These are phyloP conservation scores for Stellera chamaejasme DNA, from an alignment of 345 rosid species.

Conservation along the genomic window DNA sequence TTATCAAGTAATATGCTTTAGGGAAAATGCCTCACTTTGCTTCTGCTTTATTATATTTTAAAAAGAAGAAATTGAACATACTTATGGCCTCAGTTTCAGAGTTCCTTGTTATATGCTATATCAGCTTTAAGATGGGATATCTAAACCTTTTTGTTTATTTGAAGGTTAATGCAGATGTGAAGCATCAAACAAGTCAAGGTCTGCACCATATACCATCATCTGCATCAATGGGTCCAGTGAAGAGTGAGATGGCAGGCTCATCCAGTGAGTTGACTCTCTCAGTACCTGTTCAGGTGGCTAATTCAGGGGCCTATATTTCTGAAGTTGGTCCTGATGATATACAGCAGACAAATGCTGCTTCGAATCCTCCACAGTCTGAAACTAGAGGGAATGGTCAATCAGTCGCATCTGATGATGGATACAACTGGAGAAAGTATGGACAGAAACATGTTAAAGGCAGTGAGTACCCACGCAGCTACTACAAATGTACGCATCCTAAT, in stretches of 20 bases:
- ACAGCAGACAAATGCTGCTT: slow-evolving; percentile 34
- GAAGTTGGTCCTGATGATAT: slow-evolving; percentile 63
- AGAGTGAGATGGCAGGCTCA: slow-evolving; percentile 56
- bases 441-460: slow-evolving; percentile 99
- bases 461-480: slow-evolving; percentile 95
- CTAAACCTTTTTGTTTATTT: slow-evolving; percentile 39
- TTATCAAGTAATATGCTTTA: too few relatives aligned
- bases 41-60: too few relatives aligned
- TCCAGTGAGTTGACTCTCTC: slow-evolving; percentile 69
- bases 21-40: too few relatives aligned
- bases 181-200: slow-evolving; percentile 41
- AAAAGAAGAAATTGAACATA: too few relatives aligned
- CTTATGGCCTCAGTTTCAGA: not conserved
- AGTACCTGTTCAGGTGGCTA: slow-evolving; percentile 30
- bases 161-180: slow-evolving; percentile 76
- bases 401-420: slow-evolving; percentile 76
- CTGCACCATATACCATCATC: slow-evolving; percentile 37
- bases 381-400: slow-evolving; percentile 43
- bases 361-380: slow-evolving; percentile 44
- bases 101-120: slow-evolving; percentile 1
- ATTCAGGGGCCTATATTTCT: slow-evolving; percentile 35
- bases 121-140: slow-evolving; percentile 16
- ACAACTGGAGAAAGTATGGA: slow-evolving; percentile 98
- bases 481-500: slow-evolving; percentile 95
- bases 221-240: slow-evolving; percentile 35